phyloP scores from a whole-genome alignment of 371 early-diverging fungal species.

The Syncephalastrum monosporum region DNA sequence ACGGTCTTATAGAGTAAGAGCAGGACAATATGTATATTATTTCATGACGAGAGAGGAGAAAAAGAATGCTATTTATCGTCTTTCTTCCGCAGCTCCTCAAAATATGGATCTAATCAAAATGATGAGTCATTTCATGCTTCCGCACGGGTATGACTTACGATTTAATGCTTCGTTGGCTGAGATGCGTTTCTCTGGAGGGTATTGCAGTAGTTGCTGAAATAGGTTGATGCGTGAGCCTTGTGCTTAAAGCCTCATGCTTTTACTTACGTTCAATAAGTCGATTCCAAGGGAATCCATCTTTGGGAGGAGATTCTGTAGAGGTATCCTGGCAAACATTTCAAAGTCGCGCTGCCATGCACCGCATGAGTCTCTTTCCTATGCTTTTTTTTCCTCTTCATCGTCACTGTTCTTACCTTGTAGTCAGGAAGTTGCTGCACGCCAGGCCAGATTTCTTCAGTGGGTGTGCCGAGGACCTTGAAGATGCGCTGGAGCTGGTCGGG shows the following conservation, averaged over 20 bases:
- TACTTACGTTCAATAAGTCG: conserved; percentile 67
- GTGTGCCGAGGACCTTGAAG: conserved; percentile 91
- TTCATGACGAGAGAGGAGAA: too few species aligned
- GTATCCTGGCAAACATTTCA: conserved; percentile 68
- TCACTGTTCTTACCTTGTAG: conserved; percentile 53
- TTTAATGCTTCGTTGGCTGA: conserved; percentile 70
- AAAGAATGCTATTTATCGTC: conserved; percentile 11
- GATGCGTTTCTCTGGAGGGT: conserved; percentile 75
- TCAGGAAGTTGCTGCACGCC: conserved; percentile 91
- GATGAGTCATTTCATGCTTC: background rate
- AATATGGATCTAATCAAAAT: conserved; percentile 42
- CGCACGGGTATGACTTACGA: conserved; percentile 45
- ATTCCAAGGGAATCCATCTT: conserved; percentile 81
- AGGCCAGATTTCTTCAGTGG: conserved; percentile 90
- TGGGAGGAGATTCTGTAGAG: conserved; percentile 73
- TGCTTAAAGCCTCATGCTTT: background rate
- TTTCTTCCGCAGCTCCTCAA: conserved; percentile 50
- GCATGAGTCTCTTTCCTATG: conserved; percentile 15
- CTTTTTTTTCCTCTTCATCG: background rate
- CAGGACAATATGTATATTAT: background rate
- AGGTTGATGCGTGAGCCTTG: background rate
- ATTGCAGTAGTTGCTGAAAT: conserved; percentile 59
- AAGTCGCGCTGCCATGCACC: conserved; percentile 54
- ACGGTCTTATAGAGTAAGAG: conserved; percentile 21
- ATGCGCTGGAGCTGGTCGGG: conserved; percentile 88